These are phyloP conservation scores for Cinnamomum chago DNA, from an alignment of 164 flowering plant species.

Conservation along the genomic window DNA sequence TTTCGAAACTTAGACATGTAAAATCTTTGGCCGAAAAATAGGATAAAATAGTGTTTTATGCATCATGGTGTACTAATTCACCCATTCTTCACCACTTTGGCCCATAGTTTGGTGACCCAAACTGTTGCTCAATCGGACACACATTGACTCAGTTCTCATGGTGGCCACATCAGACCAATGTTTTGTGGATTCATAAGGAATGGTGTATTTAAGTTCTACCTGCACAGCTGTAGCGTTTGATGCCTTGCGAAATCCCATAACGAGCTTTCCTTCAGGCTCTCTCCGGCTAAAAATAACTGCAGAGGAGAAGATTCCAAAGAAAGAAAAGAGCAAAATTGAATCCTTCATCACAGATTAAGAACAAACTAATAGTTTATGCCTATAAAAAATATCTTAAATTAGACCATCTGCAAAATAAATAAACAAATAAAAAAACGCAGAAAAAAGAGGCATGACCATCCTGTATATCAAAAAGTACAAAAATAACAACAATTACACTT, in stretches of 20 bases:
- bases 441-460: no score
- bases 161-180: not conserved
- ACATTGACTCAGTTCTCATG: not conserved
- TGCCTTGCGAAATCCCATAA: slow-evolving; percentile 89
- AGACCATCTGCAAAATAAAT: no score
- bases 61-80: no score
- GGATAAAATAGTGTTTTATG: no score
- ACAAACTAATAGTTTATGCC: no score
- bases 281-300: slow-evolving; percentile 88
- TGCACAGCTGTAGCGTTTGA: slow-evolving; percentile 37
- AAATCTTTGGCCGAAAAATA: not conserved
- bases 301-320: slow-evolving; percentile 9
- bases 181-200: not conserved
- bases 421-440: no score
- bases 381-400: no score
- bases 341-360: no score
- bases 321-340: no score
- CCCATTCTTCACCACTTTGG: no score
- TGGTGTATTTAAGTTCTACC: slow-evolving; percentile 24
- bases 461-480: no score
- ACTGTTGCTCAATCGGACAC: not conserved
- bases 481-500: no score
- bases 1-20: not conserved
- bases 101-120: not conserved
- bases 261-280: slow-evolving; percentile 89